These are phyloP conservation scores for Leishmania turanica DNA, from an alignment of 208 protist genomes.

Conservation along the genomic window DNA sequence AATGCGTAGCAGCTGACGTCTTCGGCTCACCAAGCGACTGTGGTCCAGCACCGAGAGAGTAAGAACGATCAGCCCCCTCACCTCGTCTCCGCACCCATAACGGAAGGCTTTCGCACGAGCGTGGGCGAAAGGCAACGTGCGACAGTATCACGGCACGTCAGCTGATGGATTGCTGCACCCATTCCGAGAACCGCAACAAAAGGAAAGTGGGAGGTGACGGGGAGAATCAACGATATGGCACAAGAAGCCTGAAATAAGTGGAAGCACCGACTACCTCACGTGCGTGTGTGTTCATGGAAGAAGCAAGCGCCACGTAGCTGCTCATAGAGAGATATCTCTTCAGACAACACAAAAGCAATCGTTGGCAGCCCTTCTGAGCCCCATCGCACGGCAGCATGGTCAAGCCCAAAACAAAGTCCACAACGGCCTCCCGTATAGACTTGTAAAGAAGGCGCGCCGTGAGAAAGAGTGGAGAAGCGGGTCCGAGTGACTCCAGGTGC, in stretches of 20 bases:
- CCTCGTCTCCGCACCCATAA: constrained; percentile 1
- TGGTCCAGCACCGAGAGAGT: not conserved
- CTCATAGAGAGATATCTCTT: not conserved
- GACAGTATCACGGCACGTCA: not conserved
- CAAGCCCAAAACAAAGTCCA: not conserved
- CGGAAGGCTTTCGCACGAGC: not conserved
- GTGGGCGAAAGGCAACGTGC: not conserved
- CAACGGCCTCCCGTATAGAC: not conserved
- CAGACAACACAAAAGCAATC: not conserved
- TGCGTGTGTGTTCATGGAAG: not conserved
- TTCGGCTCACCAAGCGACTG: not conserved
- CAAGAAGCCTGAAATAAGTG: not conserved
- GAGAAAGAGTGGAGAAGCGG: not conserved
- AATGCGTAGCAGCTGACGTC: not conserved
- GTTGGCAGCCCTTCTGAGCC: not conserved
- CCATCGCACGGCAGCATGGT: not conserved
- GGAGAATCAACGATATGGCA: not conserved
- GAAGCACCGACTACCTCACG: not conserved
- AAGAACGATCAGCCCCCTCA: not conserved
- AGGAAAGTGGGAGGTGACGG: not conserved
- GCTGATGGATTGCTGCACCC: not conserved
- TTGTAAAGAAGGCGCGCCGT: not conserved
- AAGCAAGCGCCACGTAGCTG: not conserved
- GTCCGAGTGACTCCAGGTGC: not conserved
- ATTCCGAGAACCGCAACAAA: not conserved